A percentile compares a stretch with the other conserved stretches of the same genome.
Conservation (phyloP, 371 early-diverging fungal species). For the Smittium mucronatum region DNA sequence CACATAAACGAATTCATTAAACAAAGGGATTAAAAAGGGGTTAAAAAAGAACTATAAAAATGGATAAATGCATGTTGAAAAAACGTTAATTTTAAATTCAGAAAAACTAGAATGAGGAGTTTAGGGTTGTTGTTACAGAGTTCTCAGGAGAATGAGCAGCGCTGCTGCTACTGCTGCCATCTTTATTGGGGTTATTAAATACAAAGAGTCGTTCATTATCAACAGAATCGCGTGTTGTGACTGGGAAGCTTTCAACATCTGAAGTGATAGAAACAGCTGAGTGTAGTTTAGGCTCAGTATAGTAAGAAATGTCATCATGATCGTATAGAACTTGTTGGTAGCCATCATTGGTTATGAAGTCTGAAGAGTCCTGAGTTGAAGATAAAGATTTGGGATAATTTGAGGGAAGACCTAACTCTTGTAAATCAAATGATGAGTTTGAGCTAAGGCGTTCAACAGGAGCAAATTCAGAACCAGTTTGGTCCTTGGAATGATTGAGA, state of each 20-base stretch:
- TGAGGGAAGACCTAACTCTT: not conserved
- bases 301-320: not conserved
- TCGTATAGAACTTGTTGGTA: not conserved
- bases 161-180: conserved; percentile 1
- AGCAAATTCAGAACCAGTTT: not conserved
- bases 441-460: not conserved
- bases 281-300: not conserved
- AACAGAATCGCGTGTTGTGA: not conserved
- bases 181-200: not conserved
- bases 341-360: not conserved
- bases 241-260: not conserved
- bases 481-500: conserved; percentile 41
- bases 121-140: too few species aligned
- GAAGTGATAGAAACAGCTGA: not conserved
- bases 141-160: too few species aligned
- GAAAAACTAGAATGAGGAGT: too few species aligned
- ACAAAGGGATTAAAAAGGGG: too few species aligned
- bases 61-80: too few species aligned
- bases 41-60: too few species aligned
- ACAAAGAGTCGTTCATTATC: not conserved
- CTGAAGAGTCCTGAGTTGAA: not conserved
- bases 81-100: too few species aligned
- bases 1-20: too few species aligned
- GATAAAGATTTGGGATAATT: not conserved
- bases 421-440: not conserved